phyloP scores from a whole-genome alignment of 768 basidiomycete species.

The Suillus weaverae region DNA sequence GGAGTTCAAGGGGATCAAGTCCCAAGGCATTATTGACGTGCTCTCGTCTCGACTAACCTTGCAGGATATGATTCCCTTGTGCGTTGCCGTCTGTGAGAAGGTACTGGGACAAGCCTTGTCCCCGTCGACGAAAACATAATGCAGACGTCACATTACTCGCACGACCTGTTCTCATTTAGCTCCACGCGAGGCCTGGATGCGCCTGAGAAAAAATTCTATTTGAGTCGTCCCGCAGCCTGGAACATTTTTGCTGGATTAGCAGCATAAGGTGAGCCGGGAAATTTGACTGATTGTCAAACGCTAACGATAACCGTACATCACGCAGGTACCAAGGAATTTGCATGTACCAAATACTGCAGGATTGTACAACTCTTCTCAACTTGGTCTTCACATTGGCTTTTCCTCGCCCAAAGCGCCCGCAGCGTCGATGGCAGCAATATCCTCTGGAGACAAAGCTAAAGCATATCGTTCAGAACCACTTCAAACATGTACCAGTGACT shows the following conservation, averaged over 20 bases:
- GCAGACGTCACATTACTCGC: not conserved
- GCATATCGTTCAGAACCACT: not conserved
- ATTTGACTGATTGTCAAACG: not conserved
- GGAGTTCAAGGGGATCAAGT: constrained; percentile 55
- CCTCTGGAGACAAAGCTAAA: constrained; percentile 40
- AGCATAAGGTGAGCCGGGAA: not conserved
- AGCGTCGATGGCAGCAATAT: constrained; percentile 51
- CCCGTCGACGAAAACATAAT: not conserved
- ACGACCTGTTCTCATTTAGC: not conserved
- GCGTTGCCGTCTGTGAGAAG: not conserved
- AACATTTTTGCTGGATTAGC: not conserved
- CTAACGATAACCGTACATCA: not conserved
- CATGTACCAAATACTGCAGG: not conserved
- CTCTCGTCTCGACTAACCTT: not conserved
- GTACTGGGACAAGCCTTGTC: not conserved
- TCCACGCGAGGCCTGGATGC: not conserved
- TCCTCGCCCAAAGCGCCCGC: constrained; percentile 41
- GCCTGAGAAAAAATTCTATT: not conserved
- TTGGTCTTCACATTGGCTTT: not conserved
- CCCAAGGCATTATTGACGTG: constrained; percentile 54
- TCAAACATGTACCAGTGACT: too few relatives aligned
- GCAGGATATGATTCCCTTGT: not conserved
- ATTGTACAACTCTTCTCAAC: not conserved
- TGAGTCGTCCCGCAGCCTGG: not conserved
- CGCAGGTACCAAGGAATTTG: not conserved